Evolutionary conservation across 352 stramenopile genomes (phyloP).

Genomic region (Pythium sukuiense): DNA sequence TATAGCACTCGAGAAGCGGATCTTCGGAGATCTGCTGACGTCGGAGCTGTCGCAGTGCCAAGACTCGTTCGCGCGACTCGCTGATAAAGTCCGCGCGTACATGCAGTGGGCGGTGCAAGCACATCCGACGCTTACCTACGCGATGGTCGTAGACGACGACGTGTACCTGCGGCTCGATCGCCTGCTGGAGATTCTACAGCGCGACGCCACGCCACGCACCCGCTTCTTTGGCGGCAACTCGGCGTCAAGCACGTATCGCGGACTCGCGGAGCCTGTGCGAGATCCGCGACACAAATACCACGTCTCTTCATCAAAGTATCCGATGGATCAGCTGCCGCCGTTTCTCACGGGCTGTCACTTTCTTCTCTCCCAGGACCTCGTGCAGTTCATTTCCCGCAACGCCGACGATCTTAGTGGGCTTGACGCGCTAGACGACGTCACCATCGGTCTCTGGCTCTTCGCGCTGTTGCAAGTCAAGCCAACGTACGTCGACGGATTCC

Average conservation of each 20-base stretch:
- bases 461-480: neutral
- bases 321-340: constrained; percentile 19
- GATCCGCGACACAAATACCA: constrained; percentile 10
- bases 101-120: neutral
- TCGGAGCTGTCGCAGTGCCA: constrained; percentile 38
- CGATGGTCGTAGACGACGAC: constrained; percentile 60
- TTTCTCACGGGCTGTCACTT: constrained; percentile 37
- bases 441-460: neutral
- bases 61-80: constrained; percentile 42
- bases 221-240: constrained; percentile 35
- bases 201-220: neutral
- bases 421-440: neutral
- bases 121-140: neutral
- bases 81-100: constrained; percentile 52
- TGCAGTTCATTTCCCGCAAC: too few relatives aligned
- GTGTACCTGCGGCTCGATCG: constrained; percentile 16
- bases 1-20: constrained; percentile 29
- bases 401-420: neutral
- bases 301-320: constrained; percentile 21
- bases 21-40: constrained; percentile 45
- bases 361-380: constrained; percentile 1
- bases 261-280: constrained; percentile 5
- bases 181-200: neutral
- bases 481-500: neutral
- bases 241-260: constrained; percentile 25